These are phyloP conservation scores for Cercophora newfieldiana DNA, from an alignment of 495 filamentous ascomycete species.

Conservation along the genomic window DNA sequence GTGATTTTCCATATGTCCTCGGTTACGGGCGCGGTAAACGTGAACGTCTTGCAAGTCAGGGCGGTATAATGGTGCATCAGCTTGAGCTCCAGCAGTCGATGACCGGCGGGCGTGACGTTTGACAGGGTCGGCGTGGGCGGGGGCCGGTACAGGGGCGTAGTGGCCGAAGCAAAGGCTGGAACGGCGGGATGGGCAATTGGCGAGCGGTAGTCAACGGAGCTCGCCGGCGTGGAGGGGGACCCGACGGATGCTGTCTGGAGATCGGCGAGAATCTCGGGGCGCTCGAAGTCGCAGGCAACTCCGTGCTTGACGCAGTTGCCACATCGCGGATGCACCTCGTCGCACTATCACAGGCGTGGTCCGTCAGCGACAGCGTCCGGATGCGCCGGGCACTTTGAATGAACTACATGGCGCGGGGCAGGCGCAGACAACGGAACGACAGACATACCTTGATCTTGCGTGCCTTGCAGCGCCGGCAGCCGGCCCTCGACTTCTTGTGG, in stretches of 20 bases:
- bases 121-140: slow-evolving; percentile 39
- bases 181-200: slow-evolving; percentile 25
- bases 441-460: slow-evolving; percentile 61
- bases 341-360: slow-evolving; percentile 48
- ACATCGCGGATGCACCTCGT: slow-evolving; percentile 62
- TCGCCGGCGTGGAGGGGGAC: slow-evolving; percentile 33
- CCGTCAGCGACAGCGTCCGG: not conserved
- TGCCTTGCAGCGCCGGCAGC: slow-evolving; percentile 61
- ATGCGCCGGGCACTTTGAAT: not conserved
- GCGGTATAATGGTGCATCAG: slow-evolving; percentile 58
- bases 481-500: slow-evolving; percentile 63
- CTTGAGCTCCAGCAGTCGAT: slow-evolving; percentile 52
- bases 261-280: slow-evolving; percentile 42
- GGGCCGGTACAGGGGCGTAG: slow-evolving; percentile 38
- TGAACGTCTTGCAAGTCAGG: slow-evolving; percentile 53
- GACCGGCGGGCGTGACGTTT: slow-evolving; percentile 38
- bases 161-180: slow-evolving; percentile 23
- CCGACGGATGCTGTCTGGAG: slow-evolving; percentile 27
- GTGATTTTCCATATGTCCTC: slow-evolving; percentile 54
- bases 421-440: not conserved
- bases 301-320: slow-evolving; percentile 65
- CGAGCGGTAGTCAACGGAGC: slow-evolving; percentile 33
- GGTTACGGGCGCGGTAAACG: slow-evolving; percentile 47
- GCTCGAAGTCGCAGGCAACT: slow-evolving; percentile 62
- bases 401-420: too few species aligned